Base-by-base conservation (phyloP, 1,284 basidiomycete species). In the Ganoderma lingzhi region DNA sequence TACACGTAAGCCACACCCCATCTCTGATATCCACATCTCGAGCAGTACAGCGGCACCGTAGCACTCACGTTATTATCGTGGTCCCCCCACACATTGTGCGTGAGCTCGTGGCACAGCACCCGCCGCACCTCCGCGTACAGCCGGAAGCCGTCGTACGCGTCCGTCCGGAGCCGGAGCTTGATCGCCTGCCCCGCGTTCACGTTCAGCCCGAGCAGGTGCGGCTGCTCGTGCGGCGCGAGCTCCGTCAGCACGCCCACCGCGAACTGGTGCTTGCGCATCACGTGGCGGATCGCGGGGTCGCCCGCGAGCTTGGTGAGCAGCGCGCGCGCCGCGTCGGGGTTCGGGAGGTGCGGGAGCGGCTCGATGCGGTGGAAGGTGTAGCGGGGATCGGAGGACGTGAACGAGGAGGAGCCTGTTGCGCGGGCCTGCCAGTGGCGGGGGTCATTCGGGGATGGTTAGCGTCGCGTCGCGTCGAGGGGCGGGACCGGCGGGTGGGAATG, bases 31-130 rank as follows among this genome's bases (percentile, higher is more conserved):
- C 42, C 35, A 9, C n/a, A 19, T 6, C 44, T 62, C 28, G 63
- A 48, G 45, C 23, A 17, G 44, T 23, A 23, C 23, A 23, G 23
- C 23, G 23, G 23, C 23, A 23, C 23, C 23, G 23, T 23, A 23
- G 23, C 17, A 82, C 90, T 76, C 71, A 93, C 93, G 73, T 92
- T 87, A 64, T 93, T 84, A 74, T 91, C 90, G 75, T 94, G 93
- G 68, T 89, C 87, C 1, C 87, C 83, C 86, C 88, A 90, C 0
- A 90, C 85, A 74, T 93, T 94, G 78, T 94, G 93, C 35, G 91
- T 82, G 41, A 94, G 80, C 76, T 94, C 93, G 77, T 95, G 93
- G 74, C 92, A 92, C 6, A 94, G 82, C 15, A 93, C 91, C 30
- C 85, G 82, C 56, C 92, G 83, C 39, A 92, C 83, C 1, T 93